phyloP scores from a whole-genome alignment of 495 filamentous ascomycete species.

The Lophiotrema nucula region DNA sequence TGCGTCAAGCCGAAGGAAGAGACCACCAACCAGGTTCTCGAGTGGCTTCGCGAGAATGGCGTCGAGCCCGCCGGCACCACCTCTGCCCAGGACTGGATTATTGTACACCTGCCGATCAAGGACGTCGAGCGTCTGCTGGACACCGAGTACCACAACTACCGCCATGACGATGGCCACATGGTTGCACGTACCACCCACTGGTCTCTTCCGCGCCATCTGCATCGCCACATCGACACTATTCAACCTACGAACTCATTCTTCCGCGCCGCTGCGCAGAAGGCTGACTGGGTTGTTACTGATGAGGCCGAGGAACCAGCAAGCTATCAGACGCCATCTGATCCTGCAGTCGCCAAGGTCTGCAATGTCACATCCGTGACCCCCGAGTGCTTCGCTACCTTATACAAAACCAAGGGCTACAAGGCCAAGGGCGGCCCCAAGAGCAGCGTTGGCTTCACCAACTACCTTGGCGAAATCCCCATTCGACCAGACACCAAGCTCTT shows the following conservation, averaged over 20 bases:
- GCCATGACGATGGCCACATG: constrained; percentile 43
- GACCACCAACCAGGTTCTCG: constrained; percentile 38
- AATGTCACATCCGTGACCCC: constrained; percentile 54
- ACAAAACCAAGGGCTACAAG: constrained; percentile 53
- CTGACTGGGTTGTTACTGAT: constrained; percentile 2
- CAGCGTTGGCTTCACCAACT: constrained; percentile 51
- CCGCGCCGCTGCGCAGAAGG: constrained; percentile 27
- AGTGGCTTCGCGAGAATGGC: constrained; percentile 48
- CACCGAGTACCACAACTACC: constrained; percentile 46
- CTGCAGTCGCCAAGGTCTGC: constrained; percentile 46
- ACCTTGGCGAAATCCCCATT: constrained; percentile 50
- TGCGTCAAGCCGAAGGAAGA: constrained; percentile 41
- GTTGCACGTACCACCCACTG: constrained; percentile 48
- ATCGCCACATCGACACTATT: constrained; percentile 59
- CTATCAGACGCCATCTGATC: constrained; percentile 30
- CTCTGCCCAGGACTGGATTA: constrained; percentile 47
- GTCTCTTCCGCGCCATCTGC: constrained; percentile 54
- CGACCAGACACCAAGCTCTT: constrained; percentile 51
- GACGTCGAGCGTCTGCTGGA: constrained; percentile 45
- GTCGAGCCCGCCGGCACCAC: constrained; percentile 34
- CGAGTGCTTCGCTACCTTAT: constrained; percentile 55
- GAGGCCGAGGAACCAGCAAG: constrained; percentile 13
- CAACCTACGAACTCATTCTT: constrained; percentile 70
- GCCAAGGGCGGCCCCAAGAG: constrained; percentile 46
- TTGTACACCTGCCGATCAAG: constrained; percentile 40